Evolutionary conservation across 176 grass and related monocot genomes (phyloP).

Genomic region (Otatea glauca): DNA sequence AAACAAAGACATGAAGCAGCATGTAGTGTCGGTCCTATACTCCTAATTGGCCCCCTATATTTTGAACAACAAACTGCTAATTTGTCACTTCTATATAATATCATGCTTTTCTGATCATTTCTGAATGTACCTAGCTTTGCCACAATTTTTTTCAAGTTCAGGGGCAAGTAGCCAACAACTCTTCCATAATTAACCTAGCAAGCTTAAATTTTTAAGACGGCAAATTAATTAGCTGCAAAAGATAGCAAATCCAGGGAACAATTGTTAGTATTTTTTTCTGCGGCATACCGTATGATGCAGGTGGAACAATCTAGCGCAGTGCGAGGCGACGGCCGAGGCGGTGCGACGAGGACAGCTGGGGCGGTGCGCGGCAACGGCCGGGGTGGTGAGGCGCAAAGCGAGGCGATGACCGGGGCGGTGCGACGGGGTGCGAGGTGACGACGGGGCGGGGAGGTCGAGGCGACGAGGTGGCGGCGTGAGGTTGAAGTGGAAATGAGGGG

Average conservation of each 20-base stretch:
- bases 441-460: too few species aligned
- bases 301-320: too few species aligned
- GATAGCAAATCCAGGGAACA: background rate
- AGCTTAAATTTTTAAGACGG: background rate
- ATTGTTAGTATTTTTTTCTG: background rate
- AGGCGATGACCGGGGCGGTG: too few species aligned
- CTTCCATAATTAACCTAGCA: background rate
- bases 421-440: too few species aligned
- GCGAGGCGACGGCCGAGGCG: too few species aligned
- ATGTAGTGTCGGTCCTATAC: background rate
- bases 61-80: background rate
- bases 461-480: too few species aligned
- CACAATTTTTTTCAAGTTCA: background rate
- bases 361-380: too few species aligned
- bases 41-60: background rate
- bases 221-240: background rate
- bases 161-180: background rate
- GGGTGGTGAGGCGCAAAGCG: too few species aligned
- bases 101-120: background rate
- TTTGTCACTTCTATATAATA: background rate
- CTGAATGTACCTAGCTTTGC: background rate
- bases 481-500: too few species aligned
- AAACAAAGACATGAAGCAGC: background rate
- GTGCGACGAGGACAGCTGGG: too few species aligned
- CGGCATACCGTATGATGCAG: too few species aligned